Percentiles rank a stretch among this genome's conserved stretches.
Evolutionary conservation across 305 asterid genomes (phyloP).

Genomic region (Lippia alba): DNA sequence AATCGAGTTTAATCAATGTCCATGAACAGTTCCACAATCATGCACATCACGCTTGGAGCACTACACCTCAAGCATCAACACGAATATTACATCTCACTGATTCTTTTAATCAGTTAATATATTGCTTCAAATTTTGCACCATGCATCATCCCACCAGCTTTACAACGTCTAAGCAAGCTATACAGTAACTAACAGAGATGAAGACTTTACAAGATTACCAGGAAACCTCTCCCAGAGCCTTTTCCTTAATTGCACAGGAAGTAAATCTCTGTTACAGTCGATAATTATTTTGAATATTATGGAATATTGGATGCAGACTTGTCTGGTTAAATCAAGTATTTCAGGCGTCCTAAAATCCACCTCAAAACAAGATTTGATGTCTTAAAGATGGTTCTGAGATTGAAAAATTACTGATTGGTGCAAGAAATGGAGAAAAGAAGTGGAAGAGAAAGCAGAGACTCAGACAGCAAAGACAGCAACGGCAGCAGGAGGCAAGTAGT

Average conservation of each 20-base stretch:
- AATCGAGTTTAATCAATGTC: conserved; percentile 19
- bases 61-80: conserved; percentile 2
- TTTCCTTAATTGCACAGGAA: neutral
- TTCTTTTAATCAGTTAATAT: neutral
- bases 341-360: conserved; percentile 1
- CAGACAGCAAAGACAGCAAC: neutral
- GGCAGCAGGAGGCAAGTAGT: neutral
- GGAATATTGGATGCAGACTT: neutral
- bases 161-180: conserved; percentile 8
- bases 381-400: neutral
- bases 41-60: conserved; percentile 12
- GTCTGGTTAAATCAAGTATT: neutral
- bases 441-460: neutral
- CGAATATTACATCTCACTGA: neutral
- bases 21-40: conserved; percentile 13
- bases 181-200: neutral
- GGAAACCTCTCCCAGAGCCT: conserved; percentile 21
- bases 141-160: conserved; percentile 8
- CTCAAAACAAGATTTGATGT: neutral
- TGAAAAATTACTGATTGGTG: conserved; percentile 1
- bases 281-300: neutral
- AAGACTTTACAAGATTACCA: neutral
- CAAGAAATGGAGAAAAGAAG: neutral
- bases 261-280: neutral
- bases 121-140: conserved; percentile 20